Conservation (phyloP, 768 basidiomycete species). For the Tylopilus sp. region DNA sequence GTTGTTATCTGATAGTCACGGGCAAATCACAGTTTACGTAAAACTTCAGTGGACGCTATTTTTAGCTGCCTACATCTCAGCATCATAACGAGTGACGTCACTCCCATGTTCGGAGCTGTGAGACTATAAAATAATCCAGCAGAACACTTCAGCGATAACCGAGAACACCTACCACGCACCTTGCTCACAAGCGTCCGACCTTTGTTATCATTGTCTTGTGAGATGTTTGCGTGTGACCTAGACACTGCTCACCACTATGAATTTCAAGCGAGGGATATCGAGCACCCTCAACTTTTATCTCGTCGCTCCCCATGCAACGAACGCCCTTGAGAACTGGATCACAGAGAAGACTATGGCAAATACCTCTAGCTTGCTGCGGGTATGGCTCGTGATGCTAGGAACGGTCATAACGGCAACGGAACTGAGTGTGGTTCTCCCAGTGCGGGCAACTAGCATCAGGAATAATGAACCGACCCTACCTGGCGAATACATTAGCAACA, state of each 20-base stretch:
- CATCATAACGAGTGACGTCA: too few species aligned
- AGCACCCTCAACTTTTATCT: slow-evolving; percentile 8
- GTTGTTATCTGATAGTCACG: too few species aligned
- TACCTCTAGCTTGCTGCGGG: slow-evolving; percentile 16
- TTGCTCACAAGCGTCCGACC: too few species aligned
- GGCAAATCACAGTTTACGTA: too few species aligned
- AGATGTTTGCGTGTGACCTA: too few species aligned
- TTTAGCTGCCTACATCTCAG: too few species aligned
- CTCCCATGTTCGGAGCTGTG: too few species aligned
- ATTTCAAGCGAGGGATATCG: slow-evolving; percentile 7
- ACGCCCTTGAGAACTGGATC: slow-evolving; percentile 21
- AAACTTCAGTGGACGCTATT: too few species aligned
- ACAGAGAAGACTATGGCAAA: slow-evolving; percentile 14
- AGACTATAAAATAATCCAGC: too few species aligned
- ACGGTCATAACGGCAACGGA: slow-evolving; percentile 18
- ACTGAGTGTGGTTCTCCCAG: slow-evolving; percentile 1
- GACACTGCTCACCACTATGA: not conserved
- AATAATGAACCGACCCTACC: slow-evolving; percentile 21
- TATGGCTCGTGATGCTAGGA: slow-evolving; percentile 1
- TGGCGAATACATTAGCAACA: not conserved
- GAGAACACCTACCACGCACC: too few species aligned
- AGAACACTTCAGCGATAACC: too few species aligned
- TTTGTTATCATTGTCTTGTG: too few species aligned
- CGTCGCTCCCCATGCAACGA: slow-evolving; percentile 13
- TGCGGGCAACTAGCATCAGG: slow-evolving; percentile 9